These are phyloP conservation scores for Chaetothyriales sp. DNA, from an alignment of 2,329 filamentous ascomycete genomes.

Conservation along the genomic window DNA sequence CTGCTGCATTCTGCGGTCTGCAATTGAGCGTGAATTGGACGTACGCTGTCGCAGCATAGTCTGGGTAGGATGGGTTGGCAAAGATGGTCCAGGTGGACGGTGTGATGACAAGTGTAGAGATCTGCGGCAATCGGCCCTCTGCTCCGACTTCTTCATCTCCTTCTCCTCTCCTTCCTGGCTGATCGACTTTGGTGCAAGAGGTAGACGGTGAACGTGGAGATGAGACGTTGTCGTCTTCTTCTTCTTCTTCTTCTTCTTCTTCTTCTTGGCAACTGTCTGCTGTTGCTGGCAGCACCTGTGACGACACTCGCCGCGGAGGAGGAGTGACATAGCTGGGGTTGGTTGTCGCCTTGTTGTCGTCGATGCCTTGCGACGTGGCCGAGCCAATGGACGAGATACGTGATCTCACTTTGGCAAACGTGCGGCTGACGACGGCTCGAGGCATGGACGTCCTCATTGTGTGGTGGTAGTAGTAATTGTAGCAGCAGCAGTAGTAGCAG, in stretches of 20 bases:
- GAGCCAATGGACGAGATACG: background rate
- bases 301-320: background rate
- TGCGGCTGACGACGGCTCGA: background rate
- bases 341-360: background rate
- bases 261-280: background rate
- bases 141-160: too few species aligned
- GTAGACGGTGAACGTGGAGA: background rate
- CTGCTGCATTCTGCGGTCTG: slow-evolving; percentile 4
- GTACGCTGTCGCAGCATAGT: slow-evolving; percentile 6
- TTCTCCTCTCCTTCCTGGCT: background rate
- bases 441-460: background rate
- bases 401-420: background rate
- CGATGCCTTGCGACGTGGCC: background rate
- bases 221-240: background rate
- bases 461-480: too few species aligned
- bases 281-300: too few species aligned
- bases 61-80: slow-evolving; percentile 1
- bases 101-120: slow-evolving; percentile 6
- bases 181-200: background rate
- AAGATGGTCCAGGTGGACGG: slow-evolving; percentile 5
- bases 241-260: too few species aligned
- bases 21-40: slow-evolving; percentile 6
- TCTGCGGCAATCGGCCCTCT: background rate
- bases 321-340: background rate
- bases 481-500: too few species aligned